Percentiles rank a stretch among this genome's conserved stretches.
phyloP scores from a whole-genome alignment of 2,329 filamentous ascomycete species.

The Cercospora berteroae region DNA sequence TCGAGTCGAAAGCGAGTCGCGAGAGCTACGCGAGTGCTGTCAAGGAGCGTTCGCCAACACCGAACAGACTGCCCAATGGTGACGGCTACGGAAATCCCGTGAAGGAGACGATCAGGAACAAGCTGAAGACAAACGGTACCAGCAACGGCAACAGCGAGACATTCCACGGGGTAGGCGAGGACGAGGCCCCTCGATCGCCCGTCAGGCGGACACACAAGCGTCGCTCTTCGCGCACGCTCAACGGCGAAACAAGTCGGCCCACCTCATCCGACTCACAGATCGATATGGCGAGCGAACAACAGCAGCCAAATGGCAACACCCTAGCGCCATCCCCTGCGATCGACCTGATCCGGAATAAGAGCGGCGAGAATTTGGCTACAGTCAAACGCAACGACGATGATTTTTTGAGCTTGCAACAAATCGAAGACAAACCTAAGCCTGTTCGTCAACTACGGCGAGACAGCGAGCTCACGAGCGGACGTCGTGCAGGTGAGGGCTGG shows the following conservation, averaged over 20 bases:
- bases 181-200: slow-evolving; percentile 33
- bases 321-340: slow-evolving; percentile 34
- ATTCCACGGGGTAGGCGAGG: slow-evolving; percentile 33
- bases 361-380: slow-evolving; percentile 45
- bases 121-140: slow-evolving; percentile 16
- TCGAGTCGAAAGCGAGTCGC: slow-evolving; percentile 28
- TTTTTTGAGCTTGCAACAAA: slow-evolving; percentile 31
- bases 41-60: slow-evolving; percentile 23
- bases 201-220: slow-evolving; percentile 32
- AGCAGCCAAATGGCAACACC: slow-evolving; percentile 12
- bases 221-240: slow-evolving; percentile 28
- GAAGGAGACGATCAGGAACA: slow-evolving; percentile 9
- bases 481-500: slow-evolving; percentile 56
- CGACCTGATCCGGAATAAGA: slow-evolving; percentile 46
- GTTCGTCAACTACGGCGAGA: slow-evolving; percentile 13
- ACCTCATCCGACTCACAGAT: slow-evolving; percentile 6
- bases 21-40: slow-evolving; percentile 29
- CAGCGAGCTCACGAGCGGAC: slow-evolving; percentile 51
- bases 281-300: slow-evolving; percentile 12
- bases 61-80: slow-evolving; percentile 23
- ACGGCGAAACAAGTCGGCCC: slow-evolving; percentile 22
- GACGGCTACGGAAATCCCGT: slow-evolving; percentile 24
- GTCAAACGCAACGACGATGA: slow-evolving; percentile 28
- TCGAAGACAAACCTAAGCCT: slow-evolving; percentile 37
- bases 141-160: slow-evolving; percentile 23